Conservation (phyloP, 345 rosid species). For the Citrus unshiu region DNA sequence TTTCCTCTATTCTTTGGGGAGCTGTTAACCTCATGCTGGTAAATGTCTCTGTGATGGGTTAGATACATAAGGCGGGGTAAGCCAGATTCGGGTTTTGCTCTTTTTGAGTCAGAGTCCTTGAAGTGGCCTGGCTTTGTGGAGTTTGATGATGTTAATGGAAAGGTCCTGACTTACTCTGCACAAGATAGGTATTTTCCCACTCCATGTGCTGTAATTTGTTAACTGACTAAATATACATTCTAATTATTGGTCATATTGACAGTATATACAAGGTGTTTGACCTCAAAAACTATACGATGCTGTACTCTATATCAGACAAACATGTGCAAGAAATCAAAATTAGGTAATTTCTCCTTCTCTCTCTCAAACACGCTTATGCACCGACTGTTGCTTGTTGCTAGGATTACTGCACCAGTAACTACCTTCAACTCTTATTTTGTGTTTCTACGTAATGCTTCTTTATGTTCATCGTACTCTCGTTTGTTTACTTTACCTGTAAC, state of each 20-base stretch:
- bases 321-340: constrained; percentile 95
- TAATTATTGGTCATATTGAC: constrained; percentile 23
- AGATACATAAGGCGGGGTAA: constrained; percentile 89
- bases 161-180: constrained; percentile 92
- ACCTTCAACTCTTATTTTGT: neutral
- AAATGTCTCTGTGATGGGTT: constrained; percentile 16
- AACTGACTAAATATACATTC: neutral
- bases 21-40: neutral
- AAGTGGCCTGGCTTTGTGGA: constrained; percentile 99
- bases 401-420: neutral
- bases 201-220: constrained; percentile 4
- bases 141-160: constrained; percentile 98
- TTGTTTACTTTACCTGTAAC: constrained; percentile 18
- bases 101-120: constrained; percentile 92
- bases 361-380: neutral
- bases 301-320: constrained; percentile 86
- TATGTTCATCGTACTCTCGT: neutral
- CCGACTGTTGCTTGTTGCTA: neutral
- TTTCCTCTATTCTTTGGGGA: neutral
- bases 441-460: neutral
- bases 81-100: constrained; percentile 94
- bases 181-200: constrained; percentile 61
- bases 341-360: constrained; percentile 51
- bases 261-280: constrained; percentile 98
- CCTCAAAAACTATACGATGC: constrained; percentile 85